Conservation (phyloP, 768 basidiomycete genomes). For the Suillus sp. region DNA sequence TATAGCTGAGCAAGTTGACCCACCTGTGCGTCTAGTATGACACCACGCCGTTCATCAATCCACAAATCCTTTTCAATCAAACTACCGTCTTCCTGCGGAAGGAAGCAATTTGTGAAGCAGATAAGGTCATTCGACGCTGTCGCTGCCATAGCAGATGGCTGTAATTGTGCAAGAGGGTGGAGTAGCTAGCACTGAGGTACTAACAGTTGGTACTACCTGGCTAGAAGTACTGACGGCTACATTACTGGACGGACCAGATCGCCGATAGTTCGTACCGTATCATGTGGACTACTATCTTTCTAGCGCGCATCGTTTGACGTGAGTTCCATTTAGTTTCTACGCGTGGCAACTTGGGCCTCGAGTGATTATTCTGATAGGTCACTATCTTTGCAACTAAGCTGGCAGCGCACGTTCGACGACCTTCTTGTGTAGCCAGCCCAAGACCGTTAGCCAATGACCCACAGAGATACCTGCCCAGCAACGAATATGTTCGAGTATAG, state of each 20-base stretch:
- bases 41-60: constrained; percentile 75
- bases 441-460: not conserved
- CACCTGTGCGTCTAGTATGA: constrained; percentile 78
- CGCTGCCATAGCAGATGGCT: constrained; percentile 25
- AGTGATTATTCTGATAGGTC: constrained; percentile 7
- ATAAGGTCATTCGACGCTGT: constrained; percentile 59
- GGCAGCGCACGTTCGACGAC: not conserved
- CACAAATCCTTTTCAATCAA: constrained; percentile 76
- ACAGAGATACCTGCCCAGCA: not conserved
- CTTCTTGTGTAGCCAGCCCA: not conserved
- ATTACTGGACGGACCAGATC: not conserved
- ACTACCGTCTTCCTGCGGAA: constrained; percentile 79
- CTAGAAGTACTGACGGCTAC: not conserved
- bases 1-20: constrained; percentile 12
- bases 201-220: not conserved
- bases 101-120: constrained; percentile 86
- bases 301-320: constrained; percentile 10
- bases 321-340: not conserved
- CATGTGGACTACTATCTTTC: constrained; percentile 12
- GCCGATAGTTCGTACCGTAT: not conserved
- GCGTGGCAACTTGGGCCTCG: not conserved
- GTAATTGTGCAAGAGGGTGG: constrained; percentile 2
- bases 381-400: constrained; percentile 9
- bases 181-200: not conserved
- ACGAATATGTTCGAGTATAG: not conserved